Evolutionary conservation across 352 stramenopile genomes (phyloP).

Genomic region (Phytophthora sp.): DNA sequence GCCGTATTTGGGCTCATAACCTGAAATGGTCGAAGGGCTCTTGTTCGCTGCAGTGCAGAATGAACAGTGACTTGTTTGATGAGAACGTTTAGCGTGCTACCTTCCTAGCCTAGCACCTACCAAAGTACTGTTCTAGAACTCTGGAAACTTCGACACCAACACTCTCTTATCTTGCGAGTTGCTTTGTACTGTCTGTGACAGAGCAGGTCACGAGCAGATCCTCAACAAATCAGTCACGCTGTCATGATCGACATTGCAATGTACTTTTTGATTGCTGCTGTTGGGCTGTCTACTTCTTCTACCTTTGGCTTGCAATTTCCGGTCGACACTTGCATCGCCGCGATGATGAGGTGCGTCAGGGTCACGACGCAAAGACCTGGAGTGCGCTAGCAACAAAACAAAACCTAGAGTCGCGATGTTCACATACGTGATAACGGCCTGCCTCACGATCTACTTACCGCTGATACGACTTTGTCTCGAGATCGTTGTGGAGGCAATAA

Average conservation of each 20-base stretch:
- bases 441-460: constrained; percentile 45
- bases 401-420: constrained; percentile 30
- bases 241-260: constrained; percentile 28
- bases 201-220: too few relatives aligned
- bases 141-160: too few relatives aligned
- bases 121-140: too few relatives aligned
- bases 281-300: constrained; percentile 22
- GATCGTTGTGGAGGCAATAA: background rate
- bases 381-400: constrained; percentile 28
- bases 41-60: background rate
- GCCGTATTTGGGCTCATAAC: constrained; percentile 20
- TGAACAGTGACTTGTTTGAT: too few relatives aligned
- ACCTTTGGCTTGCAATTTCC: constrained; percentile 36
- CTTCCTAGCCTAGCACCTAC: too few relatives aligned
- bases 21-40: background rate
- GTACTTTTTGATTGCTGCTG: background rate
- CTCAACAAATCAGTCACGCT: too few relatives aligned
- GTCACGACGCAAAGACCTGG: constrained; percentile 38
- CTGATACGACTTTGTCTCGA: constrained; percentile 38
- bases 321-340: constrained; percentile 32
- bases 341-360: constrained; percentile 42
- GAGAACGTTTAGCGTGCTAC: too few relatives aligned
- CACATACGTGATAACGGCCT: constrained; percentile 46
- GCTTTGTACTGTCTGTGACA: too few relatives aligned
- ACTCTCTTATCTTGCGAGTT: too few relatives aligned